Evolutionary conservation across 768 basidiomycete species (phyloP), one percentile per base, ranked within the genome.

Genomic region (Mycena vulgaris): DNA sequence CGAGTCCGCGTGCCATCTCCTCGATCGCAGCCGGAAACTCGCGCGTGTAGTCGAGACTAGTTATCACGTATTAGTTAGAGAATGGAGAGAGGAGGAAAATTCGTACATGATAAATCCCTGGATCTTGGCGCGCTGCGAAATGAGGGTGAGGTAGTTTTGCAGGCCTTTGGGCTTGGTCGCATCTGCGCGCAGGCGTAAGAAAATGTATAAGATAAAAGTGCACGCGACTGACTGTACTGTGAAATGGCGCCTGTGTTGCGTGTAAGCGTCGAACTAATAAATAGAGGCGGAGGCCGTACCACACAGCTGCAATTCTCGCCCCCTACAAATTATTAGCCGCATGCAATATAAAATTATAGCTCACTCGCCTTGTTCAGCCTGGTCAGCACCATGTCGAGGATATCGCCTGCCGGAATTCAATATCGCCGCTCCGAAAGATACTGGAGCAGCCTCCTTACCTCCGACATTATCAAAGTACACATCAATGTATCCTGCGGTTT

Each of bases 381-480:
- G 28, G 88, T 88, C 66, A 98, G 81, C 51, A 89, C 87, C 74
- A 96, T 84, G 78, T 97, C 92, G 63, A 98, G 84, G 42, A 95
- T 93, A 33, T 95, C 93, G 4, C 93, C 93, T 78, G 84, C 9
- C 11, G 1, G 25, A 77, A 66, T 81, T 83, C 63, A 63, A 60
- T 19, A 30, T 33, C 28, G 39, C 25, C 62, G 14, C 40, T 23
- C 17, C 47, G 39, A 55, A 49, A 40, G 13, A 40, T 25, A 21
- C 49, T 49, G 10, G 14, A 27, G 10, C 16, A 33, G 66, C 79
- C n/a, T n/a, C n/a, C n/a, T 66, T 66, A 78, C 90, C 90, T 28
- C 90, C 91, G 59, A 95, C 93, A 68, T 95, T 94, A 78, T 95
- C 94, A 74, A 96, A 96, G 79, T 85, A 95, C 1, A 93, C 92